phyloP scores from a whole-genome alignment of 768 basidiomycete species.

The Suillus subluteus region DNA sequence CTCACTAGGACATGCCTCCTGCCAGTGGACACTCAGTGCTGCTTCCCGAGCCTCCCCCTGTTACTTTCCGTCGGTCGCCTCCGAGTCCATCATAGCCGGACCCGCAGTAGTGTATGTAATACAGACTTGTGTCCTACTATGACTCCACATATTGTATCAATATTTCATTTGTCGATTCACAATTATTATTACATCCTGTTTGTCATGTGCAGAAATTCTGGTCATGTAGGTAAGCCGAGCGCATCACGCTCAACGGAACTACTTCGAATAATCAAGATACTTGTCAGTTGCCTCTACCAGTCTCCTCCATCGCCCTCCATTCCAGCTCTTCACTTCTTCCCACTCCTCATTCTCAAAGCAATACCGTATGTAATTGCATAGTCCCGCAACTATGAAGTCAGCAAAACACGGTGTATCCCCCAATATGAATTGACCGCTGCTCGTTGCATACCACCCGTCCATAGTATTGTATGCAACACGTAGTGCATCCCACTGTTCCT shows the following conservation, averaged over 20 bases:
- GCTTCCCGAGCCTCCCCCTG: slow-evolving; percentile 26
- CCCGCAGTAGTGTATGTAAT: background rate
- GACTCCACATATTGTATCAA: slow-evolving; percentile 23
- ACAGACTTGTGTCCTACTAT: background rate
- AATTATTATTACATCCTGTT: background rate
- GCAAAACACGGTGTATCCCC: slow-evolving; percentile 24
- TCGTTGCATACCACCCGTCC: slow-evolving; percentile 19
- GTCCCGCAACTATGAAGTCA: slow-evolving; percentile 26
- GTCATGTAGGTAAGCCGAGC: background rate
- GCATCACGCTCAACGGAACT: background rate
- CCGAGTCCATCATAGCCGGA: slow-evolving; percentile 8
- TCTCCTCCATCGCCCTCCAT: slow-evolving; percentile 17
- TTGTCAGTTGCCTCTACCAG: slow-evolving; percentile 22
- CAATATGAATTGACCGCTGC: slow-evolving; percentile 6
- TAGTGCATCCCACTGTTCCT: slow-evolving; percentile 40
- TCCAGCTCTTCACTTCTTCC: slow-evolving; percentile 11
- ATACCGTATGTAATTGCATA: slow-evolving; percentile 17
- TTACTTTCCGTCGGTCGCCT: slow-evolving; percentile 36
- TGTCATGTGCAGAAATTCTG: background rate
- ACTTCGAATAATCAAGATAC: slow-evolving; percentile 18
- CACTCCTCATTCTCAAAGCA: slow-evolving; percentile 17
- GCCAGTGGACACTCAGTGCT: too few species aligned
- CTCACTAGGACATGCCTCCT: too few species aligned
- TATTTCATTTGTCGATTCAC: slow-evolving; percentile 17
- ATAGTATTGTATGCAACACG: slow-evolving; percentile 33